Evolutionary conservation across 2,329 filamentous ascomycete genomes (phyloP).

Genomic region (Fusarium globosum): DNA sequence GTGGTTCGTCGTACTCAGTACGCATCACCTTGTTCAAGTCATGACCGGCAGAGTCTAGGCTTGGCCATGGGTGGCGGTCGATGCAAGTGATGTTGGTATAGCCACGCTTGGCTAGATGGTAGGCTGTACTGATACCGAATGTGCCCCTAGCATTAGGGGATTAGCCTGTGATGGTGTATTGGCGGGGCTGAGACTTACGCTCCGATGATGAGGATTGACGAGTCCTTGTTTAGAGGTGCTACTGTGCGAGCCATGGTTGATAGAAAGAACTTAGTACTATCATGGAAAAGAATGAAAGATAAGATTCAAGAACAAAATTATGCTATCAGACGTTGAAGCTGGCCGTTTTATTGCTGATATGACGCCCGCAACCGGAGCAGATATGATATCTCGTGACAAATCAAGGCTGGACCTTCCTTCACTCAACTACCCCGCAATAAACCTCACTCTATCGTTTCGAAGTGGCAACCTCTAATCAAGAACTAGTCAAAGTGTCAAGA

Average conservation of each 20-base stretch:
- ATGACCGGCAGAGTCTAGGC: slow-evolving; percentile 33
- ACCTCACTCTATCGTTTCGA: neutral
- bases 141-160: neutral
- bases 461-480: neutral
- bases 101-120: slow-evolving; percentile 19
- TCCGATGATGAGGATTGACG: slow-evolving; percentile 9
- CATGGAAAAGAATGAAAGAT: neutral
- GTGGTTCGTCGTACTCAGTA: slow-evolving; percentile 12
- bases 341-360: neutral
- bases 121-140: slow-evolving; percentile 11
- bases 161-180: neutral
- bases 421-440: neutral
- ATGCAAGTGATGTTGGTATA: slow-evolving; percentile 31
- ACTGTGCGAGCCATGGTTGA: neutral
- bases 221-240: neutral
- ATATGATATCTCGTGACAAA: neutral
- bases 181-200: neutral
- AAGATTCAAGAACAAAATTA: fast-evolving
- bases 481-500: neutral
- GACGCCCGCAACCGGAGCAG: neutral
- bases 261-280: no score
- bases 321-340: neutral
- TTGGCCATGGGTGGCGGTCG: slow-evolving; percentile 34
- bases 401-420: slow-evolving; percentile 1
- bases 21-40: slow-evolving; percentile 35